Evolutionary conservation across 441 rosid species (phyloP).

Genomic region (Pelargonium fulgidum): DNA sequence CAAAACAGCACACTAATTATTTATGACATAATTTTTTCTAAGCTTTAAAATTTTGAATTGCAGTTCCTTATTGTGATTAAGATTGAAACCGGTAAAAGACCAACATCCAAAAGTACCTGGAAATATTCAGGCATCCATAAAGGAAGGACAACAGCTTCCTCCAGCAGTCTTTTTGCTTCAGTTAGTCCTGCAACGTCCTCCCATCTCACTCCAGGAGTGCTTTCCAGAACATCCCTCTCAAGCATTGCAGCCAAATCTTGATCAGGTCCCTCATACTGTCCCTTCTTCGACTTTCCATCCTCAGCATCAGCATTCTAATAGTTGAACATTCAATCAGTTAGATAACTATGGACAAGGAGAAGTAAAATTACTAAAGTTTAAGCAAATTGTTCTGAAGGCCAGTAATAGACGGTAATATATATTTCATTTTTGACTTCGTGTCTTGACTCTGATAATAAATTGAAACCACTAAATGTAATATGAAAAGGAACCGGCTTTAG

Average conservation of each 20-base stretch:
- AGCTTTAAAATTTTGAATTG: not conserved
- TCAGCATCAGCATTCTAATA: slow-evolving; percentile 78
- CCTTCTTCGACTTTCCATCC: slow-evolving; percentile 78
- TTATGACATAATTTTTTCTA: not conserved
- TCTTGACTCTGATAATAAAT: too few relatives aligned
- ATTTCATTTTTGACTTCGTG: too few relatives aligned
- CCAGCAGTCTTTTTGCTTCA: slow-evolving; percentile 95
- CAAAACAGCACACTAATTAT: not conserved
- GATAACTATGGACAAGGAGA: slow-evolving; percentile 10
- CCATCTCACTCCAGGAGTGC: slow-evolving; percentile 96
- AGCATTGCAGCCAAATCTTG: slow-evolving; percentile 95
- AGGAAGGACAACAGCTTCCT: slow-evolving; percentile 99
- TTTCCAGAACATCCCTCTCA: slow-evolving; percentile 98
- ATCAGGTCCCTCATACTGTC: slow-evolving; percentile 94
- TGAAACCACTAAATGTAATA: too few relatives aligned
- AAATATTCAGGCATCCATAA: slow-evolving; percentile 99
- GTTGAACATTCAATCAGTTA: slow-evolving; percentile 19
- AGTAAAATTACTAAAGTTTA: not conserved
- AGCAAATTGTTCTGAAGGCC: too few relatives aligned
- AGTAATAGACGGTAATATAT: too few relatives aligned
- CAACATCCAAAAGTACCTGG: slow-evolving; percentile 54
- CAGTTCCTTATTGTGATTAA: not conserved
- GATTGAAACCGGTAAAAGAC: not conserved
- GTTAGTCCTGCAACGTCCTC: slow-evolving; percentile 98
- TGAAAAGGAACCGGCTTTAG: too few relatives aligned